Evolutionary conservation across 371 early-diverging fungal species (phyloP).

Genomic region (Apophysomyces variabilis): DNA sequence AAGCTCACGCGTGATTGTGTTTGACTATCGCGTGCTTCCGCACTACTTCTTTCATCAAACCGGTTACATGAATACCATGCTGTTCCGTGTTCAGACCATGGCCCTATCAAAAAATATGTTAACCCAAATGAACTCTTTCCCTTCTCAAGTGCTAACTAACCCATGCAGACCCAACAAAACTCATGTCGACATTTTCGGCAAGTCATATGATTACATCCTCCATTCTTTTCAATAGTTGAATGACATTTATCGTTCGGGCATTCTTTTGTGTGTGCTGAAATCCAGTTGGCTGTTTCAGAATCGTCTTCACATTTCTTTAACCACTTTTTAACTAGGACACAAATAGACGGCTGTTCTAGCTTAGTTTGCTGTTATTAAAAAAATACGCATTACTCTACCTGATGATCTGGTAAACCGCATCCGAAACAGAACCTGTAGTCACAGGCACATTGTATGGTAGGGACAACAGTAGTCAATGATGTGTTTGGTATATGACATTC

Average conservation of each 20-base stretch:
- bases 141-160: conserved; percentile 7
- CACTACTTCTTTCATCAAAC: conserved; percentile 75
- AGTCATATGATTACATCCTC: conserved; percentile 91
- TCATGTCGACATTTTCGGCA: conserved; percentile 82
- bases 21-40: conserved; percentile 75
- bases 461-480: conserved; percentile 68
- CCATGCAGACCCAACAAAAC: conserved; percentile 82
- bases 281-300: conserved; percentile 95
- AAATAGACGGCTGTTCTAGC: conserved; percentile 68
- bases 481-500: conserved; percentile 77
- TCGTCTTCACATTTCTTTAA: conserved; percentile 93
- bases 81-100: conserved; percentile 90
- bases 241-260: conserved; percentile 79
- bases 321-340: conserved; percentile 82
- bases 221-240: conserved; percentile 94
- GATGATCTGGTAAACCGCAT: conserved; percentile 83
- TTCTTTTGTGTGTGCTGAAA: conserved; percentile 91
- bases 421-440: conserved; percentile 87
- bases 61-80: conserved; percentile 86
- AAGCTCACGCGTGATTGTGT: conserved; percentile 79
- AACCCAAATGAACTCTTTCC: not conserved
- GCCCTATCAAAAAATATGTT: conserved; percentile 56
- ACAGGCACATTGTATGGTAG: conserved; percentile 82
- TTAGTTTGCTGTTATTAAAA: not conserved
- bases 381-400: conserved; percentile 29